phyloP scores from a whole-genome alignment of 2,329 filamentous ascomycete species.

The Pseudogymnoascus sp. region DNA sequence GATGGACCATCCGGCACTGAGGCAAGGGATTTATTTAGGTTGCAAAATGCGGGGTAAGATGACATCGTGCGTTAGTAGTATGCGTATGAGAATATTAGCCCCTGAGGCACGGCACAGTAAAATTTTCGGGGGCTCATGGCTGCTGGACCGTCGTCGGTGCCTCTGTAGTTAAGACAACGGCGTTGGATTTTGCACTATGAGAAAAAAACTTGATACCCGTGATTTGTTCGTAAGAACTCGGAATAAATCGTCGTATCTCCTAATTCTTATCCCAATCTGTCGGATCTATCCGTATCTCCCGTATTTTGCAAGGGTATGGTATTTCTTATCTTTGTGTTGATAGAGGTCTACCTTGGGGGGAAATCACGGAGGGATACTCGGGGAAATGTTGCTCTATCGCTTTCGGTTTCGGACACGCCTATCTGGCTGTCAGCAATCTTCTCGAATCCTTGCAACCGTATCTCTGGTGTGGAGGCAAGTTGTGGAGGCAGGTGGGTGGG shows the following conservation, averaged over 20 bases:
- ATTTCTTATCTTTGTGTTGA: neutral
- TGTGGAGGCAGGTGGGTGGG: neutral
- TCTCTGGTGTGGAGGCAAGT: neutral
- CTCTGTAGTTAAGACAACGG: neutral
- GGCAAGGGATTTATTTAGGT: neutral
- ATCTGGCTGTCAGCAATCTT: neutral
- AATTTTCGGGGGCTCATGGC: neutral
- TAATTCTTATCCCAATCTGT: neutral
- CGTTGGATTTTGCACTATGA: neutral
- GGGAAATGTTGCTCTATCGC: neutral
- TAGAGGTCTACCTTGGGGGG: neutral
- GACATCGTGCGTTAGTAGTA: neutral
- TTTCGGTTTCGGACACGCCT: neutral
- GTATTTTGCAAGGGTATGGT: neutral
- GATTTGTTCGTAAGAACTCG: neutral
- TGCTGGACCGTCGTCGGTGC: neutral
- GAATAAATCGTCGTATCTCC: neutral
- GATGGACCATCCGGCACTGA: neutral
- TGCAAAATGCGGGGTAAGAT: neutral
- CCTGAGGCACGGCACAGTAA: neutral
- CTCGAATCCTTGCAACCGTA: neutral
- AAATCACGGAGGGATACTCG: neutral
- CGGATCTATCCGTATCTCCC: slow-evolving; percentile 1
- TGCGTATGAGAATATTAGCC: neutral
- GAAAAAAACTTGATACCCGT: neutral